Evolutionary conservation across 106 monocot genomes (phyloP), one percentile per base, ranked within the genome.

Genomic region (Platanthera zijinensis): DNA sequence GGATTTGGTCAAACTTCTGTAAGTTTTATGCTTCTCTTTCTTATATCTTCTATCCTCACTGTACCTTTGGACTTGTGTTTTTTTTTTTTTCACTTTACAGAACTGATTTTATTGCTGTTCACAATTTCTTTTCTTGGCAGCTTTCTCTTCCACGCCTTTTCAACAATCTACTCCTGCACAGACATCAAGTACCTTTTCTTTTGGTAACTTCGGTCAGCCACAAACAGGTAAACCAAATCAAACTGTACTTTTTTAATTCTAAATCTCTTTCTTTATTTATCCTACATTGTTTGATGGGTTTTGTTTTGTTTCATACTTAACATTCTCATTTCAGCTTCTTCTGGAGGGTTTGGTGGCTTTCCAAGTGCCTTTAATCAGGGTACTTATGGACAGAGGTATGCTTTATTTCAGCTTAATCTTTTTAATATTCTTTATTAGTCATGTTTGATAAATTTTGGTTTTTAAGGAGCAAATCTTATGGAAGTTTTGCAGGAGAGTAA

Each of bases 1-100:
- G 85, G 82, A 71, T 96, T 92, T 81, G 80, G 90, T 75, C 90
- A 90, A 68, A 48, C 92, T 74, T 79, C 86, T 81, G 92, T 90
- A 85, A 85, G 95, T 82, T 47, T 66, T 57, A 50, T 51, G 9
- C 13, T 57, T 71, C 72, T 48, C 4, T 66, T 10, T 19, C 30
- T 28, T 66, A 66, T 28, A 28, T 66, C 30, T 19, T 66, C 10
- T 10, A 17, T 9, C 30, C 11, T 66, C 32, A 32, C 10, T 48
- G 51, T 57, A 18, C 52, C 13, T 50, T 63, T 76, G 14, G 5
- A 22, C 39, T 21, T 67, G 21, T 19, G 28, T n/a, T n/a, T n/a
- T n/a, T n/a, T 51, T 62, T 63, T 28, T 72, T 72, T 28, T 15
- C 48, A 71, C 6, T 72, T 72, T 17, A 47, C 11, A 11, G 69